Percentiles rank a stretch among this genome's conserved stretches.
phyloP scores from a whole-genome alignment of 2,329 filamentous ascomycete species.

The Epichloe sylvatica region DNA sequence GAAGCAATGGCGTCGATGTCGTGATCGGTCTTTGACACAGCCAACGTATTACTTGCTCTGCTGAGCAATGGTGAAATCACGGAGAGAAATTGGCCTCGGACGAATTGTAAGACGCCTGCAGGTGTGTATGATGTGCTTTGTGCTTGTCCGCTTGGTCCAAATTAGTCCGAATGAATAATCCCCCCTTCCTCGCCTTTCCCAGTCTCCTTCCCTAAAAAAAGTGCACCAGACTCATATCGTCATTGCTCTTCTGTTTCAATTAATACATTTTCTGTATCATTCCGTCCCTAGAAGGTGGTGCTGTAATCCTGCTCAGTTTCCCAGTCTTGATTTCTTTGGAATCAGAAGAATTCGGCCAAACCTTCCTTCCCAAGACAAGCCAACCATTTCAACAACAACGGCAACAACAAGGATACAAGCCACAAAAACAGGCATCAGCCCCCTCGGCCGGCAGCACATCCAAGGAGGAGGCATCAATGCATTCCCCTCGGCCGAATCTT shows the following conservation, averaged over 20 bases:
- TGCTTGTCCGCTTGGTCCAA: not conserved
- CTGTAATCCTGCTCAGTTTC: not conserved
- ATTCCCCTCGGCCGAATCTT: not conserved
- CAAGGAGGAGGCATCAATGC: not conserved
- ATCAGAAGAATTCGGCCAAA: not conserved
- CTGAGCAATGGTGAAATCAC: not conserved
- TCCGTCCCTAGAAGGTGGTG: not conserved
- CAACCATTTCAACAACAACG: not conserved
- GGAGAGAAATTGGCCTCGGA: not conserved
- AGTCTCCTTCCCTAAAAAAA: not conserved
- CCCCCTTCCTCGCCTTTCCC: not conserved
- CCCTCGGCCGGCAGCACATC: not conserved
- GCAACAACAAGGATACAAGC: too few species aligned
- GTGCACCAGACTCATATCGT: not conserved
- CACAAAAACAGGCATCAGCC: not conserved
- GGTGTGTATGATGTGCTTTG: conserved; percentile 4
- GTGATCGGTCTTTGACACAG: conserved; percentile 30
- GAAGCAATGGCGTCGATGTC: conserved; percentile 39
- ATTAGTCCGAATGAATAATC: not conserved
- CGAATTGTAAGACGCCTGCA: not conserved
- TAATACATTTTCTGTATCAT: not conserved
- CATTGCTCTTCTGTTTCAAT: not conserved
- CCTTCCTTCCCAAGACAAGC: not conserved
- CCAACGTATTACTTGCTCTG: conserved; percentile 7
- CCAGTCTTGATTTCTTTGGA: not conserved